Evolutionary conservation across 306 rosid genomes (phyloP), one percentile per base, ranked within the genome.

Genomic region (Psophocarpus tetragonolobus): DNA sequence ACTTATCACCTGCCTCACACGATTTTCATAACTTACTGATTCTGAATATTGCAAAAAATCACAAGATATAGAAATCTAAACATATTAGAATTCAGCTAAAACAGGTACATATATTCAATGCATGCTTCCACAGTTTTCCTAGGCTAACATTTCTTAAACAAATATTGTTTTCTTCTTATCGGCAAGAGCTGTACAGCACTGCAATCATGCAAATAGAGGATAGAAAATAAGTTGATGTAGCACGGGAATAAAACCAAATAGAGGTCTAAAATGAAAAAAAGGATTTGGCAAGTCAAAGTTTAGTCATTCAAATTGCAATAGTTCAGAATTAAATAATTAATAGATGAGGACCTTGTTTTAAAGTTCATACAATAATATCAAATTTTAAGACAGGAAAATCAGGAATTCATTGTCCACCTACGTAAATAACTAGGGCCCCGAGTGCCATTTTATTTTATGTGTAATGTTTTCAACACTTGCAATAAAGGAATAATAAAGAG

Each of bases 301-400:
- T n/a, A n/a, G n/a, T n/a, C n/a, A n/a, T n/a, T n/a, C n/a, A n/a
- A n/a, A n/a, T n/a, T n/a, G n/a, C n/a, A n/a, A n/a, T n/a, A n/a
- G n/a, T n/a, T n/a, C n/a, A n/a, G n/a, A n/a, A n/a, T n/a, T 56
- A 12, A 44, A 6, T 68, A 56, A 30, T 26, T 48, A 71, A 47
- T 75, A 33, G 53, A 68, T 35, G 23, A 60, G 36, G 15, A 35
- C 62, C 76, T 23, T 7, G 35, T 75, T 50, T 82, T 69, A 50
- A 44, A 47, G 42, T 74, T n/a, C 8, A 58, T 45, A n/a, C 11
- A 57, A 57, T n/a, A 54, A 15, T n/a, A 15, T 5, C 56, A 66
- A 67, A 3, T 27, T 9, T 12, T 27, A 62, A 24, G 14, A 24
- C 23, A 58, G 33, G 30, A 2, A 39, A 13, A 48, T 50, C 26